Percentiles rank a stretch among this genome's conserved stretches.
Evolutionary conservation across 352 stramenopile species (phyloP).

Genomic region (Pythium aristosporum): DNA sequence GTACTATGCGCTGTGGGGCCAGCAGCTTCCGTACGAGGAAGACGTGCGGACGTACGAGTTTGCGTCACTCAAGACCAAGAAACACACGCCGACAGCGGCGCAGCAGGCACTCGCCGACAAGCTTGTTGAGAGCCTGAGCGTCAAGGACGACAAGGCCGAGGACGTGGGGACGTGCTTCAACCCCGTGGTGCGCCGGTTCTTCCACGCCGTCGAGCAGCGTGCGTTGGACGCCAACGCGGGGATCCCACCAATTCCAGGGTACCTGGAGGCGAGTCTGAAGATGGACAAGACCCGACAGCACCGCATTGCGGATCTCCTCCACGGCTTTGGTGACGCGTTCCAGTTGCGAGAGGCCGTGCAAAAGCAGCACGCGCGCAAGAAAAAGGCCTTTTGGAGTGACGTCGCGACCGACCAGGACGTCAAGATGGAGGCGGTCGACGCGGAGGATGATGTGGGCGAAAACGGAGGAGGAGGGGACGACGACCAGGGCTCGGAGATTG

Average conservation of each 20-base stretch:
- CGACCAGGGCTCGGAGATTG: conserved; percentile 52
- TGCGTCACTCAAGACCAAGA: conserved; percentile 52
- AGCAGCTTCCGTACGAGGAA: conserved; percentile 80
- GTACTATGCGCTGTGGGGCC: conserved; percentile 72
- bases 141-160: conserved; percentile 58
- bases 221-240: conserved; percentile 50
- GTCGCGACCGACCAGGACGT: conserved; percentile 32
- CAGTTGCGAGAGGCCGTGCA: conserved; percentile 76
- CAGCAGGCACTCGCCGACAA: conserved; percentile 65
- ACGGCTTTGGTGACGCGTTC: conserved; percentile 72
- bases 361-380: conserved; percentile 60
- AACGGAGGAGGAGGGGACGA: conserved; percentile 30
- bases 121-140: conserved; percentile 73
- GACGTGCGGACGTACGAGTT: conserved; percentile 82
- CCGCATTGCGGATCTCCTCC: conserved; percentile 56
- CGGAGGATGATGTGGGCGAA: conserved; percentile 22
- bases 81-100: conserved; percentile 46
- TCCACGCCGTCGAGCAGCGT: conserved; percentile 54
- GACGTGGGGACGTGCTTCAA: conserved; percentile 69
- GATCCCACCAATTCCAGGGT: conserved; percentile 49
- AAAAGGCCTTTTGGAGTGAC: conserved; percentile 83
- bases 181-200: conserved; percentile 71
- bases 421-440: conserved; percentile 36
- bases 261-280: conserved; percentile 59
- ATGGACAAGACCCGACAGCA: conserved; percentile 51